These are phyloP conservation scores for Dryadomyces sulphureus DNA, from an alignment of 2,329 filamentous ascomycete species.

Conservation along the genomic window DNA sequence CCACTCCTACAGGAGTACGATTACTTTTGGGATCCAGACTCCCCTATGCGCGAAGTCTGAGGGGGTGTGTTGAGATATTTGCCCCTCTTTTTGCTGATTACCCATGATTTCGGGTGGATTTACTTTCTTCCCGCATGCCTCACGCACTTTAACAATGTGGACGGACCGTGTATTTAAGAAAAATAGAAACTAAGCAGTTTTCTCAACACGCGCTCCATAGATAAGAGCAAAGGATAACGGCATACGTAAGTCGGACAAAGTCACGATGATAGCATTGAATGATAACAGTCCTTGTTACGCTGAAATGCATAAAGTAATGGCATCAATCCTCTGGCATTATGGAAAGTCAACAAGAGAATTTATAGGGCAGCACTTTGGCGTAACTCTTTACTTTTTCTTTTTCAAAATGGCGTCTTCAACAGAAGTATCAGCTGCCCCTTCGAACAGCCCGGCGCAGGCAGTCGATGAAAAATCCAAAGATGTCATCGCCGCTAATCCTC, in stretches of 20 bases:
- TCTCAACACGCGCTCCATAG: neutral
- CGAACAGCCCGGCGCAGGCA: neutral
- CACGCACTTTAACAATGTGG: too few relatives aligned
- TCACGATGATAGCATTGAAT: neutral
- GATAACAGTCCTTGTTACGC: neutral
- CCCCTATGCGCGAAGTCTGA: too few relatives aligned
- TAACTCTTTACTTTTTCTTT: neutral
- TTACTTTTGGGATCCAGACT: too few relatives aligned
- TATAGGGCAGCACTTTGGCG: too few relatives aligned
- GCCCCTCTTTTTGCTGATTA: too few relatives aligned
- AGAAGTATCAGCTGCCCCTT: neutral
- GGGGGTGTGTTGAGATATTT: too few relatives aligned
- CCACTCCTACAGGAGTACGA: too few relatives aligned
- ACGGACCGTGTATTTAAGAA: too few relatives aligned
- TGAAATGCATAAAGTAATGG: neutral
- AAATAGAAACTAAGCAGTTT: too few relatives aligned
- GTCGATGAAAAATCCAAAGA: neutral
- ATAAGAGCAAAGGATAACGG: neutral
- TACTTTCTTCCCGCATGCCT: too few relatives aligned
- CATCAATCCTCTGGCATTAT: neutral
- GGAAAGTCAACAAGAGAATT: neutral
- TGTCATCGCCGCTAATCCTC: neutral
- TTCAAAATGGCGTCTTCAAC: neutral
- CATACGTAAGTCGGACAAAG: neutral
- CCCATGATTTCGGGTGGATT: too few relatives aligned